phyloP scores from a whole-genome alignment of 1,139 yeast genomes.

The Sugiyamaella japonica region DNA sequence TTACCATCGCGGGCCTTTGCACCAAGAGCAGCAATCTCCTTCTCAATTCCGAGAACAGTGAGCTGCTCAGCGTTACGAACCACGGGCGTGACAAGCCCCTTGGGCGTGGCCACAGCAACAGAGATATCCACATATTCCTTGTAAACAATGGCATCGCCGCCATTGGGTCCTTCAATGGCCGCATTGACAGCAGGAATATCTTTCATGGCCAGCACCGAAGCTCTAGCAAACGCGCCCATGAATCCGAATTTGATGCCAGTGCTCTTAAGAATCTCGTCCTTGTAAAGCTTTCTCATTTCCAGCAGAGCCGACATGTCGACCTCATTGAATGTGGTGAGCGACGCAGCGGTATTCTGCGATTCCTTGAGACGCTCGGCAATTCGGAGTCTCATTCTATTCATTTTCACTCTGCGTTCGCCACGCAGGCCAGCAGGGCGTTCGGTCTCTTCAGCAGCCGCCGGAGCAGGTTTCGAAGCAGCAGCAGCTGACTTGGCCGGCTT shows the following conservation, averaged over 20 bases:
- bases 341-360: slow-evolving; percentile 98
- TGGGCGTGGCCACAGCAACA: slow-evolving; percentile 98
- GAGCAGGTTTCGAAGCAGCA: slow-evolving; percentile 13
- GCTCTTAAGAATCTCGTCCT: slow-evolving; percentile 93
- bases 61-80: slow-evolving; percentile 96
- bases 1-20: slow-evolving; percentile 96
- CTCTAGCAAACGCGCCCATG: slow-evolving; percentile 98
- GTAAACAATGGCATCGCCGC: slow-evolving; percentile 88
- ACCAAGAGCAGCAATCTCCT: slow-evolving; percentile 80
- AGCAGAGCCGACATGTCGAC: slow-evolving; percentile 92
- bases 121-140: slow-evolving; percentile 96
- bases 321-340: slow-evolving; percentile 96
- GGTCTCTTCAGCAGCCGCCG: slow-evolving; percentile 37
- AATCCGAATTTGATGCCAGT: slow-evolving; percentile 95
- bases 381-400: slow-evolving; percentile 99
- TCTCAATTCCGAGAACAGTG: slow-evolving; percentile 84
- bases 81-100: slow-evolving; percentile 98
- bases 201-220: slow-evolving; percentile 89
- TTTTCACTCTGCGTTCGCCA: slow-evolving; percentile 88
- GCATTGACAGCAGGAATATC: slow-evolving; percentile 96
- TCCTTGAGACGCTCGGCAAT: slow-evolving; percentile 99
- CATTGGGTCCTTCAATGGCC: slow-evolving; percentile 69
- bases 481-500: slow-evolving; percentile 26
- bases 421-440: slow-evolving; percentile 61
- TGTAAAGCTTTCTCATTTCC: slow-evolving; percentile 94